Evolutionary conservation across 371 early-diverging fungal genomes (phyloP).

Genomic region (Mortierella polycephala): DNA sequence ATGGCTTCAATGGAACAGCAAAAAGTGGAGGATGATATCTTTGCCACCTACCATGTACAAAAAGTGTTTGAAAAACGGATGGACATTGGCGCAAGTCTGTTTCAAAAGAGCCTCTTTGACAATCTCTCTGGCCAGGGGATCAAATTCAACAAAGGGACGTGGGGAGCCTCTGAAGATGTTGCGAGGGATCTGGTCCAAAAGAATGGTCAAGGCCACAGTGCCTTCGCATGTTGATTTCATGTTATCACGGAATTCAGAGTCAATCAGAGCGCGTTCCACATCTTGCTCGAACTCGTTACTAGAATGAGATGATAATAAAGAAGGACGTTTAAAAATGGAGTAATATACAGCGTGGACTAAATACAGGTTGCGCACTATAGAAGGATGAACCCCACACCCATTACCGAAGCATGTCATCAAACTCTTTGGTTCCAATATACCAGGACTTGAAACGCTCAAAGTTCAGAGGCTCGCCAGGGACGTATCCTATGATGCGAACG

Average conservation of each 20-base stretch:
- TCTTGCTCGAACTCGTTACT: conserved; percentile 40
- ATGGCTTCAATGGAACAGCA: not conserved
- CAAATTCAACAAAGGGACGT: conserved; percentile 60
- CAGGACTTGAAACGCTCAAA: conserved; percentile 20
- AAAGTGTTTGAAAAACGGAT: conserved; percentile 58
- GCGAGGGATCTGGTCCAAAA: conserved; percentile 70
- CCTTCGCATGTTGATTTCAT: conserved; percentile 50
- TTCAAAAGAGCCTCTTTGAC: conserved; percentile 58
- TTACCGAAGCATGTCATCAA: conserved; percentile 47
- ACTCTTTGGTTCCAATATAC: conserved; percentile 33
- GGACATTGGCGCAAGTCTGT: conserved; percentile 58
- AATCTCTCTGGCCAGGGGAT: conserved; percentile 58
- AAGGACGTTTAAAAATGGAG: not conserved
- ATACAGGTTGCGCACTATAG: not conserved
- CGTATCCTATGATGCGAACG: conserved; percentile 23
- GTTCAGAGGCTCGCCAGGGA: conserved; percentile 41
- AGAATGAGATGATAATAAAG: not conserved
- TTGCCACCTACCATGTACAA: conserved; percentile 59
- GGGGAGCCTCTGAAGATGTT: conserved; percentile 65
- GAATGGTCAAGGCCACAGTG: conserved; percentile 57
- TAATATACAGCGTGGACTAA: too few species aligned
- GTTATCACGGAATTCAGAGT: conserved; percentile 19
- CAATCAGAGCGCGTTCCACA: conserved; percentile 36
- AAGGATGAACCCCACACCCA: not conserved
- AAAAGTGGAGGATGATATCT: too few species aligned